Conservation (phyloP, 2,329 filamentous ascomycete genomes). For the Didymella keratinophila region DNA sequence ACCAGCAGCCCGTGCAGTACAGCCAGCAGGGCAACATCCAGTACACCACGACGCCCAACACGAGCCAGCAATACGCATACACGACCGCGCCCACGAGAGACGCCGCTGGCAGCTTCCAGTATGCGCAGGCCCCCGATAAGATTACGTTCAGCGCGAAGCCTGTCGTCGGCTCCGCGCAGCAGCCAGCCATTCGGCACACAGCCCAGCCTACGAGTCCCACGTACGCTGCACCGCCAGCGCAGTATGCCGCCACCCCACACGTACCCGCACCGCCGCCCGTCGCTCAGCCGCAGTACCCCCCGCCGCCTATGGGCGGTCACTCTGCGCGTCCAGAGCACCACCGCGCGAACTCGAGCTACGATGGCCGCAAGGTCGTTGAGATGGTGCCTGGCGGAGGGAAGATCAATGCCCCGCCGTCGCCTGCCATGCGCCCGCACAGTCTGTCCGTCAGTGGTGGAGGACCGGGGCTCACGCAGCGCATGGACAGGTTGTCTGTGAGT, state of each 20-base stretch:
- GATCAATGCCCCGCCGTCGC: conserved; percentile 42
- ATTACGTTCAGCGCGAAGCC: conserved; percentile 55
- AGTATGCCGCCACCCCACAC: conserved; percentile 39
- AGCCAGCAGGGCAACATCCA: conserved; percentile 37
- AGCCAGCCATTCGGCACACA: conserved; percentile 37
- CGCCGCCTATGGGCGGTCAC: conserved; percentile 44
- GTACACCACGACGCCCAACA: conserved; percentile 38
- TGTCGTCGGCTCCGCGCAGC: conserved; percentile 29
- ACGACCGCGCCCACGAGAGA: conserved; percentile 36
- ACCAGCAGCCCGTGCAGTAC: conserved; percentile 23
- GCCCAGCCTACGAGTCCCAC: conserved; percentile 33
- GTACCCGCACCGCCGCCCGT: conserved; percentile 22
- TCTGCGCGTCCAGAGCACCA: conserved; percentile 39
- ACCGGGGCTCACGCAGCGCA: conserved; percentile 50
- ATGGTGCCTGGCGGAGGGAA: conserved; percentile 50
- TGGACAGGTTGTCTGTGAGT: conserved; percentile 58
- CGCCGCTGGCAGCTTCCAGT: conserved; percentile 44
- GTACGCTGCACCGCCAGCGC: conserved; percentile 27
- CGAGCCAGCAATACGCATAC: conserved; percentile 37
- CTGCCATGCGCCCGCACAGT: conserved; percentile 43
- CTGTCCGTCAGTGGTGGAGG: conserved; percentile 30
- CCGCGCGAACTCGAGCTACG: conserved; percentile 38
- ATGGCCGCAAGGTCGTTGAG: conserved; percentile 52
- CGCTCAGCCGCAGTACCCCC: conserved; percentile 38
- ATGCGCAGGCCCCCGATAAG: conserved; percentile 52